Evolutionary conservation across 1,139 yeast species (phyloP), one percentile per base, ranked within the genome.

Genomic region (Lodderomyces theae): DNA sequence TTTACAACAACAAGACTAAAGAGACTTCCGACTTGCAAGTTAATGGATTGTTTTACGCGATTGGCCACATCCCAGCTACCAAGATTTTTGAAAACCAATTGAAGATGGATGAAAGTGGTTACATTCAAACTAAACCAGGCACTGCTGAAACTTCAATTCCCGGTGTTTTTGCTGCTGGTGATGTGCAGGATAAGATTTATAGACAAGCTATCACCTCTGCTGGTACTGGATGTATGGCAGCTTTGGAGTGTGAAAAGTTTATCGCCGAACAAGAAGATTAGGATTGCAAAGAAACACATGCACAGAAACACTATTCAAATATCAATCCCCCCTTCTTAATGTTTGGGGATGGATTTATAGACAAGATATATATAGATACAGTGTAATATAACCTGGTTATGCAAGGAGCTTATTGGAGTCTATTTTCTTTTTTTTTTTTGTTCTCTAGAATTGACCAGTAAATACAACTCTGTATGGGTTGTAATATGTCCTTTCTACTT

Each of bases 161-260:
- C 58, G 97, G 97, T 63, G 86, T 92, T 48, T 92, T 84, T 56
- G 99, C 99, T 47, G 98, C 98, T 47, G 98, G 99, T 70, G 99
- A 92, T 64, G 98, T 92, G 40, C 98, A 92, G 69, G 99, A 92
- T 66, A 85, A 88, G 68, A 80, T 79, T 62, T 92, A 90, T 69
- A 86, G 98, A 82, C 99, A 92, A 73, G 99, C 99, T 45, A 88
- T 92, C 61, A 92, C 99, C 39, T 89, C 97, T 61, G 98, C 98
- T 24, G 99, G 98, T 60, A 79, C 96, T 51, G 99, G 99, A 49
- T 92, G 98, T 77, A 92, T 90, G 97, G 99, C 99, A 54, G 99
- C 95, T 48, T 77, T 92, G 51, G 98, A 92, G 60, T 88, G 94
- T 58, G 97, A 89, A 72, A 83, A 80, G 65, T 86, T 77, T 63